phyloP scores from a whole-genome alignment of 2,329 filamentous ascomycete genomes.

The Fusarium albosuccineum region DNA sequence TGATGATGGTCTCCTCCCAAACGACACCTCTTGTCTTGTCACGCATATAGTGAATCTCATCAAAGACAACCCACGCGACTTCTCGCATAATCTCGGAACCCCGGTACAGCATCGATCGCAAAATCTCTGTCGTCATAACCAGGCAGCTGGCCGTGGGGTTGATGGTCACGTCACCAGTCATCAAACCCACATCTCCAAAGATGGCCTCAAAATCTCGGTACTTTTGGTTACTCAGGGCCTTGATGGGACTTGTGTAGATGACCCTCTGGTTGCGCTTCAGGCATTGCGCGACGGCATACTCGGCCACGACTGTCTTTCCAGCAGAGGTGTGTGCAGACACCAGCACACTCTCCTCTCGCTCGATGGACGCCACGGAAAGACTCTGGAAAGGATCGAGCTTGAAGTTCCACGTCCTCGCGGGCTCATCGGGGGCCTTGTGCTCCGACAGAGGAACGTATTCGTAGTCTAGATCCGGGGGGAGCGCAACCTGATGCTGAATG shows the following conservation, averaged over 20 bases:
- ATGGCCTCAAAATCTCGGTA: conserved; percentile 96
- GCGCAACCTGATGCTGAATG: conserved; percentile 96
- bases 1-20: conserved; percentile 99
- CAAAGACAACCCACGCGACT: conserved; percentile 98
- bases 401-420: conserved; percentile 88
- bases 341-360: conserved; percentile 94
- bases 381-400: conserved; percentile 98
- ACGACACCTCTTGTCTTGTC: conserved; percentile 96
- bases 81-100: conserved; percentile 99
- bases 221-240: conserved; percentile 98
- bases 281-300: conserved; percentile 98
- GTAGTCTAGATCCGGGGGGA: conserved; percentile 94
- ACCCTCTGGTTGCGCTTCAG: conserved; percentile 97
- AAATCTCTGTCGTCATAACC: conserved; percentile 99
- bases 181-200: conserved; percentile 96
- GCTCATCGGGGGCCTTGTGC: conserved; percentile 89
- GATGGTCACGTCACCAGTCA: conserved; percentile 99
- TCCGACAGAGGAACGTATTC: conserved; percentile 95
- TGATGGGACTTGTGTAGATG: conserved; percentile 99
- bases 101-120: conserved; percentile 97
- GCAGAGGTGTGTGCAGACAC: conserved; percentile 98
- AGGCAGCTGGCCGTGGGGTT: conserved; percentile 98
- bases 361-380: conserved; percentile 92
- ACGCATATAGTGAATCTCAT: conserved; percentile 98
- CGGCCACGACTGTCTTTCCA: conserved; percentile 97